These are phyloP conservation scores for Zygosaccharomyces rouxii DNA, from an alignment of 805 yeast genomes.

Conservation along the genomic window DNA sequence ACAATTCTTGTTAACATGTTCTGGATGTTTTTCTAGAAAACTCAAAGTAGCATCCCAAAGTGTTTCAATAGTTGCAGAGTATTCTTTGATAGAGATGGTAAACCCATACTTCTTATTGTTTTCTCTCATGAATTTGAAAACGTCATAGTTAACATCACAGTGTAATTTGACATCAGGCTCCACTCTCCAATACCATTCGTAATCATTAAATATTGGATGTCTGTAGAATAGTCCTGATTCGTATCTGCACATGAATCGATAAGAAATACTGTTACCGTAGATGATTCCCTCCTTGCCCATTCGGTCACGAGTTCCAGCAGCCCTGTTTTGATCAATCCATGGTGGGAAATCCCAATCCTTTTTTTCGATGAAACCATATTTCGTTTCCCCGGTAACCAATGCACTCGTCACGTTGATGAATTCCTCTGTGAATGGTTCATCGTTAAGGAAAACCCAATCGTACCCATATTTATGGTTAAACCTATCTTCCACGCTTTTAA, in stretches of 20 bases:
- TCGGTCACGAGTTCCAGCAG: constrained; percentile 50
- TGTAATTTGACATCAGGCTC: constrained; percentile 79
- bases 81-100: constrained; percentile 76
- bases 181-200: constrained; percentile 91
- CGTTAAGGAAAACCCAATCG: constrained; percentile 95
- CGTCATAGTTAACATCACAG: constrained; percentile 79
- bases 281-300: constrained; percentile 51
- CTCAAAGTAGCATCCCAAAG: constrained; percentile 68
- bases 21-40: constrained; percentile 57
- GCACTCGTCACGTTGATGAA: constrained; percentile 65
- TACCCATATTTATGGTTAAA: constrained; percentile 77
- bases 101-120: constrained; percentile 70
- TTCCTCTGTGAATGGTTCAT: constrained; percentile 76
- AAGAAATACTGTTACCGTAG: constrained; percentile 62
- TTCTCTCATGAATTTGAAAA: constrained; percentile 78
- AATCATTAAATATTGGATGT: constrained; percentile 69
- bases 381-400: constrained; percentile 69
- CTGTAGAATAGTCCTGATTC: constrained; percentile 87
- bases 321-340: constrained; percentile 70
- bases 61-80: constrained; percentile 64
- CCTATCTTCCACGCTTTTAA: constrained; percentile 80
- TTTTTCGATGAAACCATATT: constrained; percentile 74
- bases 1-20: constrained; percentile 55
- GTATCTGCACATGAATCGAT: constrained; percentile 89
- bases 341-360: constrained; percentile 87